Conservation (phyloP, 768 basidiomycete species). For the Paxillus rubicundulus region DNA sequence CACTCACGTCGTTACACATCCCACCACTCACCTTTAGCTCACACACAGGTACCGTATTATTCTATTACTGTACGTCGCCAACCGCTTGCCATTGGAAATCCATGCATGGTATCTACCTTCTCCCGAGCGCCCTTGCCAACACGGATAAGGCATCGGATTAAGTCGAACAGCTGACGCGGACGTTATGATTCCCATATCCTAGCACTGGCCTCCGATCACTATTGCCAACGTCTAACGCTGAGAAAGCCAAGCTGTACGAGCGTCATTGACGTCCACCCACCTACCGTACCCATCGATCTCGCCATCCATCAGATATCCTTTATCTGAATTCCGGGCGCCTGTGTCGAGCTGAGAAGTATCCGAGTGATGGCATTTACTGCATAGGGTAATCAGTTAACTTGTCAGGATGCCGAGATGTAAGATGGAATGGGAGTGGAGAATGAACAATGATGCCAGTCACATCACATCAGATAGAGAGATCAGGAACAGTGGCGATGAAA, state of each 20-base stretch:
- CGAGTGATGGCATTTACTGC: slow-evolving; percentile 74
- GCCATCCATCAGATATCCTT: slow-evolving; percentile 56
- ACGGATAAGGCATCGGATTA: neutral
- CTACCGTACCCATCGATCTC: neutral
- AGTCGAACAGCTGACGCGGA: slow-evolving; percentile 1
- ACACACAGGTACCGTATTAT: neutral
- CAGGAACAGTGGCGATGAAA: neutral
- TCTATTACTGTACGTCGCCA: slow-evolving; percentile 3
- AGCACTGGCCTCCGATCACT: slow-evolving; percentile 19
- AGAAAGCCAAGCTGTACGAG: slow-evolving; percentile 22
- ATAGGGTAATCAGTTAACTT: slow-evolving; percentile 11
- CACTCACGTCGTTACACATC: neutral
- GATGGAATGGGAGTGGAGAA: neutral
- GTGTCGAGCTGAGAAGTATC: slow-evolving; percentile 80
- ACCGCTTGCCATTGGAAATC: neutral
- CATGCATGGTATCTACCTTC: neutral
- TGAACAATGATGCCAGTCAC: too few relatives aligned
- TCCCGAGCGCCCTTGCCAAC: neutral
- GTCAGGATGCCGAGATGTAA: neutral
- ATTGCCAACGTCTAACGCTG: slow-evolving; percentile 17
- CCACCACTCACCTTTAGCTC: neutral
- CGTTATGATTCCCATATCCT: neutral
- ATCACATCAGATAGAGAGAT: too few relatives aligned
- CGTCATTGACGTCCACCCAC: slow-evolving; percentile 3
- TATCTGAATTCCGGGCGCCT: slow-evolving; percentile 88